Evolutionary conservation across 2,329 filamentous ascomycete species (phyloP).

Genomic region (Scytalidium sp.): DNA sequence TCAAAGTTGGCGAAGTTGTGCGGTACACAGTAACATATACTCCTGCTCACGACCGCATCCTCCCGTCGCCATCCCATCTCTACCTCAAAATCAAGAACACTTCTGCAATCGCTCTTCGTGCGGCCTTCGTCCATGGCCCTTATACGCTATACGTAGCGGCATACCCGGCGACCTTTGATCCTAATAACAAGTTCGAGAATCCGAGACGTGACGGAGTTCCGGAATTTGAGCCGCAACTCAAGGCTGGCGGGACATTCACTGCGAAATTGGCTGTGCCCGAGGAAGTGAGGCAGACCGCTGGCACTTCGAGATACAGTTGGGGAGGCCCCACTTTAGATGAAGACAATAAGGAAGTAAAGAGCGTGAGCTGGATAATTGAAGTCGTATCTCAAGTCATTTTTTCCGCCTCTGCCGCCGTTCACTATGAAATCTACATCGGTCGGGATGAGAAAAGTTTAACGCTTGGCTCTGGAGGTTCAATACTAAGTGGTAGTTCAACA

Average conservation of each 20-base stretch:
- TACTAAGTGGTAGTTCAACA: slow-evolving; percentile 36
- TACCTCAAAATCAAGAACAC: slow-evolving; percentile 90
- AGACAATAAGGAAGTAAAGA: slow-evolving; percentile 43
- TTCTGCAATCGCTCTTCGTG: slow-evolving; percentile 83
- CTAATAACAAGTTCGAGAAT: slow-evolving; percentile 72
- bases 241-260: slow-evolving; percentile 85
- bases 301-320: slow-evolving; percentile 42
- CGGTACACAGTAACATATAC: slow-evolving; percentile 92
- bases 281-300: slow-evolving; percentile 65
- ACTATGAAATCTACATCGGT: slow-evolving; percentile 82
- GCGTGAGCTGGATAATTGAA: slow-evolving; percentile 85
- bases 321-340: slow-evolving; percentile 12
- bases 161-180: slow-evolving; percentile 79
- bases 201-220: slow-evolving; percentile 70
- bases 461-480: slow-evolving; percentile 50
- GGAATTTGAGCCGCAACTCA: slow-evolving; percentile 94
- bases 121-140: slow-evolving; percentile 93
- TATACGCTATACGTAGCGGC: slow-evolving; percentile 87
- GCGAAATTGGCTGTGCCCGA: slow-evolving; percentile 79
- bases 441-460: slow-evolving; percentile 81
- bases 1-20: slow-evolving; percentile 92
- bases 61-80: slow-evolving; percentile 78
- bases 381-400: slow-evolving; percentile 92
- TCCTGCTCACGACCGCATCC: slow-evolving; percentile 81
- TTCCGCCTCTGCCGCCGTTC: slow-evolving; percentile 81